Percentiles rank a stretch among this genome's conserved stretches.
Conservation (phyloP, 2,329 filamentous ascomycete genomes). For the Diaporthe destruens region DNA sequence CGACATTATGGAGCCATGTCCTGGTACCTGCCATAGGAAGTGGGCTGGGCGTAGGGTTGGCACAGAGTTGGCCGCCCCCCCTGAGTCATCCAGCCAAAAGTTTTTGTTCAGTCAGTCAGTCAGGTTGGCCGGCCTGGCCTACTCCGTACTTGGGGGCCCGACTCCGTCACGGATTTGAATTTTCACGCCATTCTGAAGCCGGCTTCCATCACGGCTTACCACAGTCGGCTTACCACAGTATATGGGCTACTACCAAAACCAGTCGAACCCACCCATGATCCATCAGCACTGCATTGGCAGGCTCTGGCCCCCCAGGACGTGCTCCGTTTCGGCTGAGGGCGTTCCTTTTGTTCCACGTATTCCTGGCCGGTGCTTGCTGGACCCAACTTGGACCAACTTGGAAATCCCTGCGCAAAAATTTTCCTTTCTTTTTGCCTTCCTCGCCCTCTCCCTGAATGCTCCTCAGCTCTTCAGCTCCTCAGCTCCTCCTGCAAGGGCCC, state of each 20-base stretch:
- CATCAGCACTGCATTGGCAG: neutral
- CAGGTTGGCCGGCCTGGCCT: too few relatives aligned
- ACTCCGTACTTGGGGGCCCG: neutral
- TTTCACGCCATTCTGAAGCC: conserved; percentile 26
- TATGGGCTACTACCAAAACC: neutral
- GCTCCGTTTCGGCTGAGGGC: conserved; percentile 23
- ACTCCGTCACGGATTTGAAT: conserved; percentile 22
- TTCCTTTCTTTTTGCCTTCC: conserved; percentile 1
- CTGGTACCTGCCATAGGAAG: neutral
- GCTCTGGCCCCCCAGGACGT: neutral
- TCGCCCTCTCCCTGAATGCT: too few relatives aligned
- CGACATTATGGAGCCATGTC: neutral
- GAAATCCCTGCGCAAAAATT: conserved; percentile 15
- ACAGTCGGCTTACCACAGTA: too few relatives aligned
- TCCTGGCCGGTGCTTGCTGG: conserved; percentile 1
- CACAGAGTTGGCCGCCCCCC: neutral
- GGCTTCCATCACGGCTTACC: conserved; percentile 14
- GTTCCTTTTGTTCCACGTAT: neutral
- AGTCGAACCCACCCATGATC: conserved; percentile 12
- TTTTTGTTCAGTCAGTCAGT: neutral
- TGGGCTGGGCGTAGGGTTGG: neutral
- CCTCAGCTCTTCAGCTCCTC: too few relatives aligned
- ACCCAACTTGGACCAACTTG: neutral
- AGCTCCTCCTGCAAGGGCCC: too few relatives aligned
- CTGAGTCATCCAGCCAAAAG: conserved; percentile 21